These are phyloP conservation scores for Sesbania bispinosa DNA, from an alignment of 306 rosid genomes.

Conservation along the genomic window DNA sequence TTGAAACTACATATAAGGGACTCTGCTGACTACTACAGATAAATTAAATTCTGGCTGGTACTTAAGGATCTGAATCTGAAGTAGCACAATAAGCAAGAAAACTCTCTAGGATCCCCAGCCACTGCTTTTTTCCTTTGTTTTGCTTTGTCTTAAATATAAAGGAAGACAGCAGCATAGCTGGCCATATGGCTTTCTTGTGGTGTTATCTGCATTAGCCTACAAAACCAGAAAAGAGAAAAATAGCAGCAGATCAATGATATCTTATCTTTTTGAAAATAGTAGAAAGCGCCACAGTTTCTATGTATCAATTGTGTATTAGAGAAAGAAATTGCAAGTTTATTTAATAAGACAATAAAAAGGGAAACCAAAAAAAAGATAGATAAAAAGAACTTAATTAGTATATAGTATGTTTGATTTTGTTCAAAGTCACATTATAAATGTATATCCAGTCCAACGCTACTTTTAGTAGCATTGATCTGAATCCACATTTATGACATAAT, in stretches of 20 bases:
- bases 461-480: too few relatives aligned
- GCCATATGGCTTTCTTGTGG: conserved; percentile 24
- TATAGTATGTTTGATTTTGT: too few relatives aligned
- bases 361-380: too few relatives aligned
- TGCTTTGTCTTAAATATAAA: conserved; percentile 33
- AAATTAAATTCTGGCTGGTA: conserved; percentile 17
- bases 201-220: conserved; percentile 4
- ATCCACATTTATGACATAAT: too few relatives aligned
- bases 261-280: conserved; percentile 15
- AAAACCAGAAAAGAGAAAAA: background rate
- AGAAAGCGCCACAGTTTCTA: background rate
- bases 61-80: conserved; percentile 20
- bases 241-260: background rate
- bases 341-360: background rate
- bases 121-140: conserved; percentile 15
- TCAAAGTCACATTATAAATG: too few relatives aligned
- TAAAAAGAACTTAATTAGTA: too few relatives aligned
- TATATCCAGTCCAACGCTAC: too few relatives aligned
- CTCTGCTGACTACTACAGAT: background rate
- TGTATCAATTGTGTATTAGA: background rate
- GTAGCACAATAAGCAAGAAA: conserved; percentile 10
- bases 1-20: background rate
- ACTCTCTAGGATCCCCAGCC: background rate
- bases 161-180: conserved; percentile 39
- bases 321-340: background rate